phyloP scores from a whole-genome alignment of 78 protist genomes.

The Dictyostelium capitatum region DNA sequence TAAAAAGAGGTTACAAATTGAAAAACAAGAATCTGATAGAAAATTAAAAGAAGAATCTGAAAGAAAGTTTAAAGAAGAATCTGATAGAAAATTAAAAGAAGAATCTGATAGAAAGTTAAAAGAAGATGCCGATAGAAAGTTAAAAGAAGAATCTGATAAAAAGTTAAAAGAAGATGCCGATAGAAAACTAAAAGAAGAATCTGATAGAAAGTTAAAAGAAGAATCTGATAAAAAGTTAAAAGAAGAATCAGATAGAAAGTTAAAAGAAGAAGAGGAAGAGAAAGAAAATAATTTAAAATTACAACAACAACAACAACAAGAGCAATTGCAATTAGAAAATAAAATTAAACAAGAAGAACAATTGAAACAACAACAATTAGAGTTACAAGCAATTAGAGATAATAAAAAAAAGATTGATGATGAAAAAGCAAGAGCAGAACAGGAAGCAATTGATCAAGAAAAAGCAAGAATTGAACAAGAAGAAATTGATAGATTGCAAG shows the following conservation, averaged over 20 bases:
- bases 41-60: neutral
- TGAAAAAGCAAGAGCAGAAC: slow-evolving; percentile 3
- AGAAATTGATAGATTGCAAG: neutral
- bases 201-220: neutral
- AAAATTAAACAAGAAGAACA: neutral
- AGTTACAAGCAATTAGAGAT: neutral
- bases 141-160: neutral
- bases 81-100: neutral
- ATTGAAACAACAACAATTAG: slow-evolving; percentile 7
- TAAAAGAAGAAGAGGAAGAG: neutral
- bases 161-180: neutral
- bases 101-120: neutral
- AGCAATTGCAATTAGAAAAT: neutral
- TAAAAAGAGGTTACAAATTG: slow-evolving; percentile 5
- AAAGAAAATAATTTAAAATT: neutral
- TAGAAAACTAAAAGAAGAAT: neutral
- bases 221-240: neutral
- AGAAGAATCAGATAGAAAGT: neutral
- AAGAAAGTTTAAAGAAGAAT: neutral
- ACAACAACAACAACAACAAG: neutral
- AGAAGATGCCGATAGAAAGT: neutral
- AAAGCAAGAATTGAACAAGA: neutral
- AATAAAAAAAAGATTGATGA: neutral
- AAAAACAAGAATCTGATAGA: slow-evolving; percentile 1
- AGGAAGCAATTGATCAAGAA: neutral